Percentiles rank a stretch among this genome's conserved stretches.
phyloP scores from a whole-genome alignment of 2,329 filamentous ascomycete species.

The Pestalotiopsis sp. region DNA sequence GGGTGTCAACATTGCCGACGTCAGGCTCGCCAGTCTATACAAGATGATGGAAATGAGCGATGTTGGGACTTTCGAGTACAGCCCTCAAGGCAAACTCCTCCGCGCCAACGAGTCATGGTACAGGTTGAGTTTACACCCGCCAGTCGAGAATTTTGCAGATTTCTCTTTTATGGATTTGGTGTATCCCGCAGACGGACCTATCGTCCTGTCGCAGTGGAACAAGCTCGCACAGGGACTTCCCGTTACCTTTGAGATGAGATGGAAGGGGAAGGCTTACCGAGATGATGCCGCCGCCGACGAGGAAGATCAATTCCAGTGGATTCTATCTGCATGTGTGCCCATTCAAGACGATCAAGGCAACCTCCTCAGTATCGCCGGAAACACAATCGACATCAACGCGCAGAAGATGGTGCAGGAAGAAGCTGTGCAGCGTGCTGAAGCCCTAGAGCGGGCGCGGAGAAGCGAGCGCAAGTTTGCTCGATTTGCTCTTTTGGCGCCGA shows the following conservation, averaged over 20 bases:
- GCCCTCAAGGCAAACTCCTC: conserved; percentile 1
- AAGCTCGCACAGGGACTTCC: conserved; percentile 8
- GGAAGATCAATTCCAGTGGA: conserved; percentile 11
- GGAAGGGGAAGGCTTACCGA: conserved; percentile 10
- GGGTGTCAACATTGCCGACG: conserved; percentile 11
- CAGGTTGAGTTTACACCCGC: conserved; percentile 11
- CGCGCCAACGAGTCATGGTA: conserved; percentile 16
- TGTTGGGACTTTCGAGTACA: conserved; percentile 15
- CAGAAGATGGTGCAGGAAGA: conserved; percentile 15
- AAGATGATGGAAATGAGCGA: conserved; percentile 17
- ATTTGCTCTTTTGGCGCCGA: conserved; percentile 83
- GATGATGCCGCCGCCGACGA: background rate
- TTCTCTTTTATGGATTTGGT: conserved; percentile 16
- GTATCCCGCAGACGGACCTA: conserved; percentile 11
- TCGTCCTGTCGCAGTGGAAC: conserved; percentile 15
- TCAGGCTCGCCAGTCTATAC: conserved; percentile 9
- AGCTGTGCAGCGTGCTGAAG: conserved; percentile 14
- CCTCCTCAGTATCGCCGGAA: conserved; percentile 13
- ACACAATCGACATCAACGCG: conserved; percentile 15
- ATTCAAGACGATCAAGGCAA: conserved; percentile 12
- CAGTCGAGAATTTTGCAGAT: background rate
- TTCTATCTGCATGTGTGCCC: conserved; percentile 12
- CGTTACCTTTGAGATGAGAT: conserved; percentile 17
- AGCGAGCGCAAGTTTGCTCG: conserved; percentile 79
- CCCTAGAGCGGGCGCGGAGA: conserved; percentile 55